A percentile compares a stretch with the other conserved stretches of the same genome.
Evolutionary conservation across 2,329 filamentous ascomycete genomes (phyloP).

Genomic region (Ophiosphaerella herpotricha): DNA sequence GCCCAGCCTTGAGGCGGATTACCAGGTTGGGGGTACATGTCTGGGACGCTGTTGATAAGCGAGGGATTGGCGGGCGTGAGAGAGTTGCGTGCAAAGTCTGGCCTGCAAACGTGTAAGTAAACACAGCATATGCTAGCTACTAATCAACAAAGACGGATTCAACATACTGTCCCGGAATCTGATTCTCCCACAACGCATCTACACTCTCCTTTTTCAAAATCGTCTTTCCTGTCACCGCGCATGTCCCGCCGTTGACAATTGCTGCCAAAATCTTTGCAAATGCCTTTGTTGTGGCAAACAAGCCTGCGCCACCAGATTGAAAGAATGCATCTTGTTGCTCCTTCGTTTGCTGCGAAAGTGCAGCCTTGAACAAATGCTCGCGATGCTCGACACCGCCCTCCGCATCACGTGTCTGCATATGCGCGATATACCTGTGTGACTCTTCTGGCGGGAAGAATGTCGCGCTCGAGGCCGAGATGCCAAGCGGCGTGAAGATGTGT

Average conservation of each 20-base stretch:
- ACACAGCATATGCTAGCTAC: too few species aligned
- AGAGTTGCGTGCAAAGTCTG: slow-evolving; percentile 54
- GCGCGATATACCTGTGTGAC: slow-evolving; percentile 61
- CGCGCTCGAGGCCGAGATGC: slow-evolving; percentile 50
- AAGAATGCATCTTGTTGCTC: slow-evolving; percentile 54
- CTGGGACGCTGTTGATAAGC: slow-evolving; percentile 54
- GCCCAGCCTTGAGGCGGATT: slow-evolving; percentile 68
- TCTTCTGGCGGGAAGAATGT: slow-evolving; percentile 61
- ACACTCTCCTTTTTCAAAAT: slow-evolving; percentile 64
- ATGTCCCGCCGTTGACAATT: slow-evolving; percentile 67
- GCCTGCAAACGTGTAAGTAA: slow-evolving; percentile 25
- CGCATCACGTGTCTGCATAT: slow-evolving; percentile 59
- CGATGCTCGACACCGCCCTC: slow-evolving; percentile 46
- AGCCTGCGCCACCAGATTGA: slow-evolving; percentile 65
- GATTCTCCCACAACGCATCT: slow-evolving; percentile 68
- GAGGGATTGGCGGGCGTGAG: slow-evolving; percentile 56
- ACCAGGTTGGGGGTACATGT: slow-evolving; percentile 55
- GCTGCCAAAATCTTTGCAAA: slow-evolving; percentile 65
- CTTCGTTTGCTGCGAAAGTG: slow-evolving; percentile 52
- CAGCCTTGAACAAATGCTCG: slow-evolving; percentile 58
- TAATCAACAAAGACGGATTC: not conserved
- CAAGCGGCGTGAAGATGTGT: slow-evolving; percentile 54
- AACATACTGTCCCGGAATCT: slow-evolving; percentile 53
- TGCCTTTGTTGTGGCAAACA: slow-evolving; percentile 63
- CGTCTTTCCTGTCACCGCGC: slow-evolving; percentile 58